Evolutionary conservation across 192 early-diverging fungal genomes (phyloP).

Genomic region (Linderina pennispora): DNA sequence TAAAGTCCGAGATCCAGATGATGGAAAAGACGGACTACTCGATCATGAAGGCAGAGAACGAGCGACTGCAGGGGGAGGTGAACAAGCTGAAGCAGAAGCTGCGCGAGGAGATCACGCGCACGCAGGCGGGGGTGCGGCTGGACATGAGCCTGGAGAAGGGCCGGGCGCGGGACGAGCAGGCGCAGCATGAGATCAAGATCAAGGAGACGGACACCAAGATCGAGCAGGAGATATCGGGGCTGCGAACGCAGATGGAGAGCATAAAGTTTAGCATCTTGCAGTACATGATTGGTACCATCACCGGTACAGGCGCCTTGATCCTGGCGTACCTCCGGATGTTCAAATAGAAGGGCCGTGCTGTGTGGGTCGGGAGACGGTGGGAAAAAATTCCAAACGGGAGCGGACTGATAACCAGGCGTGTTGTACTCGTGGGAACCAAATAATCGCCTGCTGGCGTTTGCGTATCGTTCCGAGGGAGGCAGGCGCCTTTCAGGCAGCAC

Average conservation of each 20-base stretch:
- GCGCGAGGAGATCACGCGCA: slow-evolving; percentile 74
- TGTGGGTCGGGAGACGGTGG: too few species aligned
- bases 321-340: slow-evolving; percentile 51
- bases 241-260: slow-evolving; percentile 82
- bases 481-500: too few species aligned
- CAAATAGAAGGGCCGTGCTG: slow-evolving; percentile 26
- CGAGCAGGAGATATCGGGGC: slow-evolving; percentile 76
- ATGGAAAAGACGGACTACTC: slow-evolving; percentile 88
- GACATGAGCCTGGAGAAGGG: slow-evolving; percentile 90
- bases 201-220: slow-evolving; percentile 82
- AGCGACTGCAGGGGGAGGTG: slow-evolving; percentile 70
- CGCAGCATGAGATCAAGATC: slow-evolving; percentile 75
- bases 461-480: too few species aligned
- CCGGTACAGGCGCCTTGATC: slow-evolving; percentile 76
- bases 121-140: slow-evolving; percentile 77
- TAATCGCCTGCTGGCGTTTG: too few species aligned
- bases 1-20: slow-evolving; percentile 82
- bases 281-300: slow-evolving; percentile 79
- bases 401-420: too few species aligned
- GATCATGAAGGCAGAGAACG: slow-evolving; percentile 74
- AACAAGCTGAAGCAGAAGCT: slow-evolving; percentile 79
- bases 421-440: too few species aligned
- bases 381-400: too few species aligned
- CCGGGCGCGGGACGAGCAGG: slow-evolving; percentile 78
- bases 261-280: slow-evolving; percentile 79